Base-by-base conservation (phyloP, 371 early-diverging fungal species). In the Nematocida major region DNA sequence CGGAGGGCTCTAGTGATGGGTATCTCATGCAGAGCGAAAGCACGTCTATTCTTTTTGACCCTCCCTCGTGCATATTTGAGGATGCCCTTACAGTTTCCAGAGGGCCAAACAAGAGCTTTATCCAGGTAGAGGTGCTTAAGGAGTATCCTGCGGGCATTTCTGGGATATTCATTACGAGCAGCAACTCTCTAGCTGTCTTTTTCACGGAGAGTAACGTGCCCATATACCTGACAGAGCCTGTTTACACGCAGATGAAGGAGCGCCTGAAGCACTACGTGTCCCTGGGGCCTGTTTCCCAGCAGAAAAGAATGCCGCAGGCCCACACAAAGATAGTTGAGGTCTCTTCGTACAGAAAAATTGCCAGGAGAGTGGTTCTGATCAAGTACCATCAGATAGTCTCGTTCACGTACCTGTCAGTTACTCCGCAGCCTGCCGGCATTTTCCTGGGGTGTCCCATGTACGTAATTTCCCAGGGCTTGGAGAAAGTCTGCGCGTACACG, bases 221-320 rank as follows among this genome's bases (percentile, higher is more conserved):
- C 20, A 68, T 82, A 1, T 82, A 82, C 54, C 47, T 79, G 36
- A 80, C 82, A 50, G 67, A 80, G 30, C 66, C 59, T 22, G 63
- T 82, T 5, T 82, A 80, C 79, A 47, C 79, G n/a, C 82, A 82
- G 62, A 45, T 82, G 39, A 66, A 79, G 40, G 65, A 76, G 42
- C 69, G 43, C 26, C 28, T 73, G 24, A 54, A 77, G 36, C n/a
- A 80, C 18, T 80, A 62, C 48, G 3, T 63, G 13, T 24, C 45
- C 49, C 26, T 79, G 22, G 61, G 68, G 4, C 70, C 49, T 28
- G 47, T 70, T 49, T 77, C 32, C 51, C 54, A 32, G 54, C 59
- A 22, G 49, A 79, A 50, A 36, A 24, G 15, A 15, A 3, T 13
- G 7, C 30, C 24, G n/a, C 49, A 57, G 28, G 39, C 38, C 0